Evolutionary conservation across 106 monocot species (phyloP), one percentile per base, ranked within the genome.

Genomic region (Acanthochlamys bracteata): DNA sequence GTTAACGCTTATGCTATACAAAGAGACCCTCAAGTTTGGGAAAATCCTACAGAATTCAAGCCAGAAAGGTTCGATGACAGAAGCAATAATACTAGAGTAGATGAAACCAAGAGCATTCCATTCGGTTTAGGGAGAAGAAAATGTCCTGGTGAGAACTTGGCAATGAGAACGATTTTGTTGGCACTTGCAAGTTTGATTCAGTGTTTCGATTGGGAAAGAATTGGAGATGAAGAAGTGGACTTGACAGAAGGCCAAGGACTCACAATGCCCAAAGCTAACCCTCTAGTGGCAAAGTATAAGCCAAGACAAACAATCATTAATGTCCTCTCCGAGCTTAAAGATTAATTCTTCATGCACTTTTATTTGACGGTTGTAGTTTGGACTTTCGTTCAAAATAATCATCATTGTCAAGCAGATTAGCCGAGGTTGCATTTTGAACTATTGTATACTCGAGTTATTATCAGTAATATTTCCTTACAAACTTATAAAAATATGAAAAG

Each of bases 151-250:
- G 65, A 65, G 17, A 23, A 12, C 0, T 51, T 65, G 25, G 65
- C 49, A 1, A 19, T 73, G 62, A 26, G 67, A 21, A 62, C 63
- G 53, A 57, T 79, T 2, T 69, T 66, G 23, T 56, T 81, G 67
- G 69, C 55, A 9, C 26, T 81, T 7, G 89, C 72, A 14, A 46
- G 73, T 4, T 0, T 89, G 75, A 65, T 84, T 10, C 89, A 84
- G 17, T 74, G 89, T 33, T 88, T 88, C 16, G 78, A 84, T 21
- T 88, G 80, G 83, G 74, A 68, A 39, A 78, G 76, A 1, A 42
- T 77, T 0, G 79, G 71, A 0, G 46, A 40, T 7, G 51, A 70
- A 8, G 65, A 76, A 11, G 89, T 79, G 24, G 85, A 85, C 65
- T 74, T 85, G 81, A 65, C 20, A 0, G 84, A 85, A 65, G 71